Percentiles rank a stretch among this genome's conserved stretches.
phyloP scores from a whole-genome alignment of 257 asterid species.

The Buddleja alternifolia region DNA sequence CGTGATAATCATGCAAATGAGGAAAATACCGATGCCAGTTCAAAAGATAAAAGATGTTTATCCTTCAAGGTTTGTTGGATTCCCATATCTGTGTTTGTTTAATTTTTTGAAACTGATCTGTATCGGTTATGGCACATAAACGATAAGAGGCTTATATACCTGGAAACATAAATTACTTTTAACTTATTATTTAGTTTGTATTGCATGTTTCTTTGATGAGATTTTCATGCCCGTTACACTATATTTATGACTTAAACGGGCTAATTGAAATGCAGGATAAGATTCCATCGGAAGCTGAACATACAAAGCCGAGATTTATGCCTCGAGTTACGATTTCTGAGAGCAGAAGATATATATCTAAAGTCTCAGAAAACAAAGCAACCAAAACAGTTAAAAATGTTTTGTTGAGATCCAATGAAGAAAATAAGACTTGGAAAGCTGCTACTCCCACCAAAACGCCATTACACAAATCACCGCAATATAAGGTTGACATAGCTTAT shows the following conservation, averaged over 20 bases:
- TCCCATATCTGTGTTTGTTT: not conserved
- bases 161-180: too few species aligned
- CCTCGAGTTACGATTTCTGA: conserved; percentile 33
- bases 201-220: not conserved
- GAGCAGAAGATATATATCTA: conserved; percentile 34
- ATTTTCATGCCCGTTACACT: not conserved
- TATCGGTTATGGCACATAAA: not conserved
- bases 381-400: conserved; percentile 35
- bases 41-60: not conserved
- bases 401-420: conserved; percentile 33
- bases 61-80: conserved; percentile 41
- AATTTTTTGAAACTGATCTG: not conserved
- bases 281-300: conserved; percentile 28
- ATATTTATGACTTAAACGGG: not conserved
- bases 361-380: conserved; percentile 31
- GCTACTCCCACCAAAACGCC: conserved; percentile 22
- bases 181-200: not conserved
- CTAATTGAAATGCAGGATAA: conserved; percentile 37
- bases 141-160: too few species aligned
- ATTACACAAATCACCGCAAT: conserved; percentile 27
- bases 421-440: conserved; percentile 28
- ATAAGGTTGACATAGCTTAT: conserved; percentile 41
- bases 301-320: conserved; percentile 28
- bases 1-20: conserved; percentile 25
- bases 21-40: conserved; percentile 18